Evolutionary conservation across 75 land plant species (phyloP), one percentile per base, ranked within the genome.

Genomic region (Gnetum montanum): DNA sequence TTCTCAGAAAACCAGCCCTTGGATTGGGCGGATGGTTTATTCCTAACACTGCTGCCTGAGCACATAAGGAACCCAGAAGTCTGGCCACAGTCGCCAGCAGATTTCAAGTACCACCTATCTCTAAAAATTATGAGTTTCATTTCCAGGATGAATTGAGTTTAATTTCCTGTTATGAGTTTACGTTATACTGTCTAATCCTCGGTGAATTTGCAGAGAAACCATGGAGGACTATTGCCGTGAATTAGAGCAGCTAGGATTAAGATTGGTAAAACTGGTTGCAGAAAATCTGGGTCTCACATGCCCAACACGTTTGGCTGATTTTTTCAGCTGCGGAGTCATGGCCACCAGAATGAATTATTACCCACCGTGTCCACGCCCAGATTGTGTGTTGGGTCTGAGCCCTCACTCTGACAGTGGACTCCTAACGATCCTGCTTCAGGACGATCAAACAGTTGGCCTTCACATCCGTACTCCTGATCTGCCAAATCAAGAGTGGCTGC

Each of bases 271-370:
- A 1, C 24, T 84, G 12, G 70, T 87, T 19, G 84, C 93, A 1
- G 74, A 79, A 58, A 83, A 74, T 43, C 64, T 92, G 7, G 80
- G 82, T 5, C 34, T 86, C 49, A 47, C n/a, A n/a, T n/a, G n/a
- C n/a, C n/a, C n/a, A 28, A 19, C 18, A 76, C 28, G 37, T 63
- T 7, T 68, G 59, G 16, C 66, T 87, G 2, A 68, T 73, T 54
- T 83, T 84, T 8, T 80, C 78, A 18, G 68, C 76, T 34, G 93
- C 83, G 34, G 84, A 46, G 62, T 76, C 2, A 92, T 87, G 77
- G 84, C 83, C 59, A 70, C 82, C 15, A 72, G 84, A 0, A 48
- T 71, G 69, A 64, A 65, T 53, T 71, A 40, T 50, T 76, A 76
- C 30, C 74, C 79, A 16, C 44, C 53, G 7, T 66, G 74, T 30